Percentiles rank a stretch among this genome's conserved stretches.
These are phyloP conservation scores for Tolypocladium ovalisporum DNA, from an alignment of 2,329 filamentous ascomycete genomes.

Conservation along the genomic window DNA sequence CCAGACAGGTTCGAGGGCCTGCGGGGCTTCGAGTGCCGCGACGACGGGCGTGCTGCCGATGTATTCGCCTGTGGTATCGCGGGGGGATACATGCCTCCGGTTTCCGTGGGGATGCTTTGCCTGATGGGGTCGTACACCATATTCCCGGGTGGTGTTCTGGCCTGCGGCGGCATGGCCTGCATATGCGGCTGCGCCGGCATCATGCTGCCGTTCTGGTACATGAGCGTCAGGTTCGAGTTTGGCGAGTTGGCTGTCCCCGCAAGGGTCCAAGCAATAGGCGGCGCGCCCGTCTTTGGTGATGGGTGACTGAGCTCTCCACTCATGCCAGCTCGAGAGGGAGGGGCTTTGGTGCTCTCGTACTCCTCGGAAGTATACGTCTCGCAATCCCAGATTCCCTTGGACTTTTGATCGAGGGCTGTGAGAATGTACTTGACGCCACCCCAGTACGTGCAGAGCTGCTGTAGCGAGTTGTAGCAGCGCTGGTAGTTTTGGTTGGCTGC, in stretches of 20 bases:
- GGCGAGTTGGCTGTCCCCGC: constrained; percentile 80
- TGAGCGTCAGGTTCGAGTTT: constrained; percentile 69
- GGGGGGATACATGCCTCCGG: constrained; percentile 34
- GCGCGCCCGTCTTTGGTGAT: constrained; percentile 33
- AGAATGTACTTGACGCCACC: constrained; percentile 79
- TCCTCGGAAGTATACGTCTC: constrained; percentile 61
- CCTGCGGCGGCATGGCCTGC: constrained; percentile 15
- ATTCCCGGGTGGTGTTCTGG: constrained; percentile 41
- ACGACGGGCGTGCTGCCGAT: constrained; percentile 35
- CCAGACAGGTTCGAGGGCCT: constrained; percentile 12
- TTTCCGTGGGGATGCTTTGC: constrained; percentile 37
- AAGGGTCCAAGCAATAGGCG: constrained; percentile 71
- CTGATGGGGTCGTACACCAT: constrained; percentile 52
- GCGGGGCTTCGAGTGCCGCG: constrained; percentile 17
- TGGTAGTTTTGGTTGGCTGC: constrained; percentile 83
- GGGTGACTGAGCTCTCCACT: constrained; percentile 32
- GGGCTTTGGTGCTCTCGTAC: constrained; percentile 57
- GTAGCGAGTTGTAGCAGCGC: constrained; percentile 71
- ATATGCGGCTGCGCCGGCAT: constrained; percentile 2
- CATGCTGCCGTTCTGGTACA: constrained; percentile 48
- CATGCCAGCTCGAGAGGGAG: constrained; percentile 23
- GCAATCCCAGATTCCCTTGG: constrained; percentile 75
- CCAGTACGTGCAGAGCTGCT: constrained; percentile 77
- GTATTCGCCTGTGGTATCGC: constrained; percentile 37
- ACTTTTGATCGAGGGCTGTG: constrained; percentile 76